These are phyloP conservation scores for Phialemoniopsis sp. DNA, from an alignment of 2,329 filamentous ascomycete species.

Conservation along the genomic window DNA sequence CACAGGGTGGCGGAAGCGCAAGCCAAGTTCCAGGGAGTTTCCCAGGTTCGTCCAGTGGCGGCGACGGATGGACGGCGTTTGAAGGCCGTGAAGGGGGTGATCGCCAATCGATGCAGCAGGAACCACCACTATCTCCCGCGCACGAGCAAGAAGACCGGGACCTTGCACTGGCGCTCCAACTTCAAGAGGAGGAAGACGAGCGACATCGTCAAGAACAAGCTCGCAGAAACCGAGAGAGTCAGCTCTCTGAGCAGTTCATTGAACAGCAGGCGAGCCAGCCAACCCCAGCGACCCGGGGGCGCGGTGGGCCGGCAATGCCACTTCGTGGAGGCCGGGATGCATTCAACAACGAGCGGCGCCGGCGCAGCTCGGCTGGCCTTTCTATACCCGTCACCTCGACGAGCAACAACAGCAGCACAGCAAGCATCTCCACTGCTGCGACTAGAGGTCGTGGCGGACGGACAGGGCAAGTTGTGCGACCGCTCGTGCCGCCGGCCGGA, in stretches of 20 bases:
- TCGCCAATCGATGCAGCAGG: conserved; percentile 10
- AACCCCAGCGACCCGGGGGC: conserved; percentile 6
- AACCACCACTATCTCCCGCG: conserved; percentile 30
- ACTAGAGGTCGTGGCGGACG: conserved; percentile 3
- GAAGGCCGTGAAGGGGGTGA: conserved; percentile 20
- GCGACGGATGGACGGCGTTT: conserved; percentile 53
- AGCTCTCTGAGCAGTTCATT: conserved; percentile 67
- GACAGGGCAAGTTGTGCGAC: conserved; percentile 35
- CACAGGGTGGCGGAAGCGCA: not conserved
- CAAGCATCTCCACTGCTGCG: conserved; percentile 2
- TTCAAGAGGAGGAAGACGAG: conserved; percentile 92
- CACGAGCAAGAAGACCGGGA: conserved; percentile 78
- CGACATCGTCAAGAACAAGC: conserved; percentile 60
- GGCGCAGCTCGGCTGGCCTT: conserved; percentile 31
- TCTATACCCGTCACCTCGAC: not conserved
- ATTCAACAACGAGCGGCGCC: conserved; percentile 15
- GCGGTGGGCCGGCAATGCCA: conserved; percentile 6
- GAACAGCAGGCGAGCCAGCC: conserved; percentile 51
- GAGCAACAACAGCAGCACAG: conserved; percentile 6
- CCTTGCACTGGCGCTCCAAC: conserved; percentile 81
- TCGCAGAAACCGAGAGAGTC: conserved; percentile 60
- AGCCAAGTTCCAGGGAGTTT: too few relatives aligned
- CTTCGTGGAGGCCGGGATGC: conserved; percentile 3
- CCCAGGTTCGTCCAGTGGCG: conserved; percentile 2
- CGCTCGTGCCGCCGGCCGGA: conserved; percentile 39